Base-by-base conservation (phyloP, 2,329 filamentous ascomycete genomes). In the Colletotrichum orchidophilum region DNA sequence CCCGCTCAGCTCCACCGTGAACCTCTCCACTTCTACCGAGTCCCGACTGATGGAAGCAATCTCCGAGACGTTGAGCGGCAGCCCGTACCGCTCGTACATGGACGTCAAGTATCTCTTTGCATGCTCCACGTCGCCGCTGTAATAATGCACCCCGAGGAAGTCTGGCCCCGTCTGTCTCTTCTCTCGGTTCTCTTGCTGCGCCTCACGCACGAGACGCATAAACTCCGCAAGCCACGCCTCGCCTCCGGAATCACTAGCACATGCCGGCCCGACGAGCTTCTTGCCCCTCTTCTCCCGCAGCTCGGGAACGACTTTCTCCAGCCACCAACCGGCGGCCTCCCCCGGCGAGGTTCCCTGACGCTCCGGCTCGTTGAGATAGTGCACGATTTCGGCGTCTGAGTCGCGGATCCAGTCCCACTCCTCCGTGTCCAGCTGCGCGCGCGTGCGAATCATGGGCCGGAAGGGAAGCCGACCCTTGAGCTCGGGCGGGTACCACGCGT, bases 331-430 rank as follows among this genome's bases (percentile, higher is more conserved):
- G 7, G 80, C 81, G 9, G 83, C 84, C 63, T 80, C 75, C 67
- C 79, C 74, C 1, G 76, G 74, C 21, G 74, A 78, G 21, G 82
- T 79, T 15, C 78, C 78, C 59, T 77, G 75, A 35, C 82, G 78
- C 70, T 86, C 83, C 7, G 84, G 84, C 75, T 85, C 83, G 73
- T 85, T 85, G 79, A 84, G 82, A 73, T 81, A 85, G 71, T 84
- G 82, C 12, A 85, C 78, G 35, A 84, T 78, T n/a, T 74, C 71
- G 53, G 78, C 73, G 5, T 74, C 71, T 4, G 75, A 69, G 13
- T 79, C 75, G 39, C 76, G 53, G 58, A 75, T 67, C 58, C 63
- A 70, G 15, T 75, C 70, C 82, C 83, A 85, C 52, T 84, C 82
- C 35, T 81, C 77, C 58, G 81, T 78, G 39, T 75, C 74, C 26